Evolutionary conservation across 2,329 filamentous ascomycete species (phyloP).

Genomic region (Fusarium gaditjirri): DNA sequence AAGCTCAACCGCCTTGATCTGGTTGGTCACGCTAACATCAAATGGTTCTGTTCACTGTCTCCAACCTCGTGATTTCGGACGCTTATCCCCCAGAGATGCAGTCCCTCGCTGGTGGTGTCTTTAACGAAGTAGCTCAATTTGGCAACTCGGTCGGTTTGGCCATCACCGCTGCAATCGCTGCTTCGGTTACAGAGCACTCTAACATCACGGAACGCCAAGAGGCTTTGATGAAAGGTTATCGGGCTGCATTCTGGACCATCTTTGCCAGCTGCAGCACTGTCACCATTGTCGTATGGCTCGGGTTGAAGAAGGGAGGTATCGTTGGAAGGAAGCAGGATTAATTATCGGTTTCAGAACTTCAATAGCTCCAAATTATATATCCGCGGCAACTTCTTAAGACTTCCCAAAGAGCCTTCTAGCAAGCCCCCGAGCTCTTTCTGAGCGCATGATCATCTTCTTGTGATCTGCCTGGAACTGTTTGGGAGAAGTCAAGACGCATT

Average conservation of each 20-base stretch:
- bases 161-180: constrained; percentile 60
- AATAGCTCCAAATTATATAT: background rate
- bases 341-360: rapidly evolving
- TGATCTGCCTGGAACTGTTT: background rate
- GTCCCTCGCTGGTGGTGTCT: constrained; percentile 68
- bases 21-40: background rate
- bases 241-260: constrained; percentile 64
- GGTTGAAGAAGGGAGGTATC: constrained; percentile 58
- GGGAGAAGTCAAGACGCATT: background rate
- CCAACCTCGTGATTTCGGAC: constrained; percentile 63
- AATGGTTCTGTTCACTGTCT: constrained; percentile 64
- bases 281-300: constrained; percentile 49
- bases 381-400: rapidly evolving
- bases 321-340: constrained; percentile 59
- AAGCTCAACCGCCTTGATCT: background rate
- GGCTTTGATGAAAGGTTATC: constrained; percentile 61
- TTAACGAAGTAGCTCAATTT: constrained; percentile 68
- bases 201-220: constrained; percentile 34
- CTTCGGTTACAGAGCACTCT: constrained; percentile 56
- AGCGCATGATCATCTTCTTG: background rate
- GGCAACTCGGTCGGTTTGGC: constrained; percentile 65
- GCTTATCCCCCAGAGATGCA: constrained; percentile 65
- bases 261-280: constrained; percentile 56
- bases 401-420: background rate
- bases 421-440: background rate